Base-by-base conservation (phyloP, 306 rosid species). In the Cajanus cajan region DNA sequence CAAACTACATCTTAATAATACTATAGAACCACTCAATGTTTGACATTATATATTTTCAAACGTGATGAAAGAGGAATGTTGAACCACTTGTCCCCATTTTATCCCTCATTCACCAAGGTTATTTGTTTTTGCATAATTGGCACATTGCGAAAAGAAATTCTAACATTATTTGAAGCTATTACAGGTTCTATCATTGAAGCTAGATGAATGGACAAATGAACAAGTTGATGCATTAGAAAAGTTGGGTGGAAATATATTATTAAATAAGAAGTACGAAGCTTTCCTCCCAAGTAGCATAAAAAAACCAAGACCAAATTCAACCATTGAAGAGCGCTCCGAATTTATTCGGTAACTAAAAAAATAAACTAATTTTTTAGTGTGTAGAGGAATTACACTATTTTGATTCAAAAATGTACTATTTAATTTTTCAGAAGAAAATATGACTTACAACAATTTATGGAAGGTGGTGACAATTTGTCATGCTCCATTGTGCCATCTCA, bases 201-300 rank as follows among this genome's bases (percentile, higher is more conserved):
- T 95, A 78, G 98, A 95, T 83, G 89, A 91, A 14, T 95, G 98
- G 98, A 86, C 90, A 24, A 87, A 91, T 62, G 97, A 95, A 77
- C 84, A 91, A 86, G 94, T 95, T 67, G 88, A 90, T 22, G 72
- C 79, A 71, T 79, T 95, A 80, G 88, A 58, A 36, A 89, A 77
- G 50, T 14, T 86, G 51, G 98, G 98, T 61, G 98, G 98, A 78
- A 95, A 95, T 81, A 50, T 71, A 66, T 55, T 50, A 2, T 86
- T 90, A 77, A 95, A 95, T 85, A 77, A 72, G 74, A 92, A 92
- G 71, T 95, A 86, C 5, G 98, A 95, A 90, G 89, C 96, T 85
- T 78, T 44, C 85, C 70, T 95, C 15, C 92, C 96, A 41, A 82
- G 73, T 31, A 78, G 52, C 58, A 21, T 80, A 19, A 83, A 47